Evolutionary conservation across 2,329 filamentous ascomycete species (phyloP).

Genomic region (Purpureocillium lavendulum): DNA sequence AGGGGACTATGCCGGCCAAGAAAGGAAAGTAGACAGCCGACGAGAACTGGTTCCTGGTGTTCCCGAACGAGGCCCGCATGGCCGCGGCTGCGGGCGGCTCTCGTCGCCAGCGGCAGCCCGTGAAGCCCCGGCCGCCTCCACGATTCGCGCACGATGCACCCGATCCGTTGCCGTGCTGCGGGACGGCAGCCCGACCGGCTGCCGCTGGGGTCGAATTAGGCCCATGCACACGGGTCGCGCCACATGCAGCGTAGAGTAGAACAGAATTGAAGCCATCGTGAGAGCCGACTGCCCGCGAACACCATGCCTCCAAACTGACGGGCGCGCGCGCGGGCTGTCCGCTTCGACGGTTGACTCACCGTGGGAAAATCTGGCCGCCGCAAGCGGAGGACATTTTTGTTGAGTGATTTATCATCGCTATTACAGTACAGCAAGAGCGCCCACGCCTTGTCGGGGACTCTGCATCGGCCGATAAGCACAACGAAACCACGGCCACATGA

Average conservation of each 20-base stretch:
- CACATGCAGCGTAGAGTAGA: too few relatives aligned
- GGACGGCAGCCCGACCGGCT: background rate
- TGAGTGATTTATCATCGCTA: constrained; percentile 8
- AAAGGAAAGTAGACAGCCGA: constrained; percentile 1
- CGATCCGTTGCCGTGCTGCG: constrained; percentile 1
- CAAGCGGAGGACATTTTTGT: constrained; percentile 2
- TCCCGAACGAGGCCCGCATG: constrained; percentile 3
- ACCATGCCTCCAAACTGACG: background rate
- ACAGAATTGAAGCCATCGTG: constrained; percentile 2
- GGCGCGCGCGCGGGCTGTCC: background rate
- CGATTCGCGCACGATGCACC: constrained; percentile 1
- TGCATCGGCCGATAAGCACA: too few relatives aligned
- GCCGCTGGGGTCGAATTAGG: too few relatives aligned
- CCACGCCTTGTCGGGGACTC: too few relatives aligned
- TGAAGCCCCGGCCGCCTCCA: constrained; percentile 7
- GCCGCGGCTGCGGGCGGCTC: constrained; percentile 6
- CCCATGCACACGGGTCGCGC: too few relatives aligned
- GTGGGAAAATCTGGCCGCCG: background rate
- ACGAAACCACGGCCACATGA: too few relatives aligned
- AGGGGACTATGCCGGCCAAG: constrained; percentile 1
- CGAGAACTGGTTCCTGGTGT: constrained; percentile 2
- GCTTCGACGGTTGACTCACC: background rate
- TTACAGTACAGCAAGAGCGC: background rate
- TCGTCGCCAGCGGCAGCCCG: constrained; percentile 5
- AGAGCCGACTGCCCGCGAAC: background rate